A percentile compares a stretch with the other conserved stretches of the same genome.
phyloP scores from a whole-genome alignment of 208 protist genomes.

The Endotrypanum monterogeii region DNA sequence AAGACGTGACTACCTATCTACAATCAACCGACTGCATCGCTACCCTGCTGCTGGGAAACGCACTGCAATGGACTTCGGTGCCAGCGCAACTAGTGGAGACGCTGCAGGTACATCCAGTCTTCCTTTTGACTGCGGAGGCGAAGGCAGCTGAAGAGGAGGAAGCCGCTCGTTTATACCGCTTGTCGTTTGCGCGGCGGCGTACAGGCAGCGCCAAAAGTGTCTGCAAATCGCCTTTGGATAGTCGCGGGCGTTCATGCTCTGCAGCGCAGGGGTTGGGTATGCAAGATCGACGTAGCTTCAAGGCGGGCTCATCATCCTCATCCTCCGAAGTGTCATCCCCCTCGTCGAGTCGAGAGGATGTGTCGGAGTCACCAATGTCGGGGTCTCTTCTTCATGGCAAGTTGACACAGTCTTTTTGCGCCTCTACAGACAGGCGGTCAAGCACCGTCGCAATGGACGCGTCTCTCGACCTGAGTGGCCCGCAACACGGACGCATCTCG shows the following conservation, averaged over 20 bases:
- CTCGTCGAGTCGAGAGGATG: background rate
- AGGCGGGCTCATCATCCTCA: background rate
- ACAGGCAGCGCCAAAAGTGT: background rate
- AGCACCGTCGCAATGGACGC: background rate
- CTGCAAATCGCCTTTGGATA: background rate
- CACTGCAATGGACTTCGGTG: slow-evolving; percentile 47
- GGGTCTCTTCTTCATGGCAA: background rate
- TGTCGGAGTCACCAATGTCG: background rate
- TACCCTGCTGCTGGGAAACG: slow-evolving; percentile 61
- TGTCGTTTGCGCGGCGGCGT: slow-evolving; percentile 6
- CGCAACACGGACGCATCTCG: background rate
- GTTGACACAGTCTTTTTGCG: background rate
- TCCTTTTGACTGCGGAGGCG: slow-evolving; percentile 25
- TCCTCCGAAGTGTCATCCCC: background rate
- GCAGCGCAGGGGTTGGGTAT: background rate
- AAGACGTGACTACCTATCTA: slow-evolving; percentile 56
- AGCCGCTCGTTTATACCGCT: slow-evolving; percentile 31
- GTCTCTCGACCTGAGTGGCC: background rate
- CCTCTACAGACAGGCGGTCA: background rate
- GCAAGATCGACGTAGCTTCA: background rate
- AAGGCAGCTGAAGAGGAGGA: slow-evolving; percentile 21
- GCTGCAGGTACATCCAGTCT: slow-evolving; percentile 32
- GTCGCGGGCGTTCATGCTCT: background rate
- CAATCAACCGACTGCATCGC: slow-evolving; percentile 80
- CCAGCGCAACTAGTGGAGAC: slow-evolving; percentile 45